Evolutionary conservation across 2,329 filamentous ascomycete genomes (phyloP), one percentile per base, ranked within the genome.

Genomic region (Lecanoromycetidae sp.): DNA sequence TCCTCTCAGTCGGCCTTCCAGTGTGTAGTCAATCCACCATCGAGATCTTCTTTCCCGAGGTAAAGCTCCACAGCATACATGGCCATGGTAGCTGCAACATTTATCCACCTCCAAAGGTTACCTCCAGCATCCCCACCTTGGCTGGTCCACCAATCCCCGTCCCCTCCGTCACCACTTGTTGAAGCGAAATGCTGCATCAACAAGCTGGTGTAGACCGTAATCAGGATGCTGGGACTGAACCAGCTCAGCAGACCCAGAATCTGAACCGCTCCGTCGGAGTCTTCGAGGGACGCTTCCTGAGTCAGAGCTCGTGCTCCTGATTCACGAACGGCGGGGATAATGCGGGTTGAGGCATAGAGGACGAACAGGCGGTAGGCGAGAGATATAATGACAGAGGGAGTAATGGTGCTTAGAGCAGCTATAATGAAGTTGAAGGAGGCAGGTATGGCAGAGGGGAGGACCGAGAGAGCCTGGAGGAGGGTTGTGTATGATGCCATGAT

Each of bases 401-500:
- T 95, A 56, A 96, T 91, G 34, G 90, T 94, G 65, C 91, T 87
- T 61, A 96, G 84, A 19, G 91, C 91, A 9, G 90, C 88, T 49
- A 88, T 80, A 55, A 95, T 77, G 58, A 96, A 86, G 53, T 81
- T 85, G 58, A 94, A 82, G 0, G 81, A 83, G 0, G 86, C 88
- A 63, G 85, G 84, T 3, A 93, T 79, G 23, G 84, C 87, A 3
- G 77, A 82, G 2, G 87, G 90, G n/a, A 94, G 71, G 3, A 81
- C 82, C 47, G 85, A 84, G 30, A 96, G 71, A 38, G 88, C 77
- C 57, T 93, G 85, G 38, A 95, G 71, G 35, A 96, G 70, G 0
- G 90, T 95, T 22, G 87, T 90, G 66, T 95, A 96, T 5, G 88
- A 95, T 4, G 90, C 91, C 90, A 96, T 96, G 63, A 98, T 90